Evolutionary conservation across 2,329 filamentous ascomycete species (phyloP), one percentile per base, ranked within the genome.

Genomic region (Laburnicola sp.): DNA sequence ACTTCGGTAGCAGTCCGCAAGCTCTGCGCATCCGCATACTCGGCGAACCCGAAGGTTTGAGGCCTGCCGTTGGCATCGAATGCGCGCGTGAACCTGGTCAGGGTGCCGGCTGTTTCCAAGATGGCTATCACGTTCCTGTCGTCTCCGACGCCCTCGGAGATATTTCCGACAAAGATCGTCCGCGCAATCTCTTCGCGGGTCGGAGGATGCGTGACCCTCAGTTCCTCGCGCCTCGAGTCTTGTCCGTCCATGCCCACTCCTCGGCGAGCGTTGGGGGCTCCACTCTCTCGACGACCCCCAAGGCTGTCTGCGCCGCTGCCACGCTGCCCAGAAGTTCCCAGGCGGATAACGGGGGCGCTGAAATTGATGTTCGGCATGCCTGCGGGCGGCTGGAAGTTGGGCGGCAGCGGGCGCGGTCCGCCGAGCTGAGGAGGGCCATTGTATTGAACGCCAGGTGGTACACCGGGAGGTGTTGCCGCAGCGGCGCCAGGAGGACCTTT

Each of bases 321-420:
- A 66, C 90, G 90, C n/a, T 82, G 75, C 2, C 77, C 83, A 3
- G 86, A 83, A 1, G 91, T 93, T 36, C 93, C 94, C 39, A 99
- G 82, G 48, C 94, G 89, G 68, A 99, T 97, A 53, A 97, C 91
- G 50, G 93, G 92, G 31, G 94, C 94, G 67, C 89, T 96, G 79
- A 97, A 96, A 78, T 99, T 97, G 79, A 99, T 96, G 72, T 96
- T 95, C 45, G 93, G 91, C 82, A 97, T 89, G 70, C 94, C 96
- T 44, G 89, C 80, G 7, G 93, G 92, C 42, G 91, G 85, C 78
- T 95, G 89, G 75, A 96, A 97, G 74, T 86, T 90, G 52, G 86
- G 79, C 56, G 90, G 91, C 58, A 96, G 86, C 66, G 85, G 86
- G 73, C 83, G 89, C 71, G 89, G 89, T 79, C 89, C 86, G 77